Conservation (phyloP, 2,329 filamentous ascomycete species). For the Monosporascus sp. region DNA sequence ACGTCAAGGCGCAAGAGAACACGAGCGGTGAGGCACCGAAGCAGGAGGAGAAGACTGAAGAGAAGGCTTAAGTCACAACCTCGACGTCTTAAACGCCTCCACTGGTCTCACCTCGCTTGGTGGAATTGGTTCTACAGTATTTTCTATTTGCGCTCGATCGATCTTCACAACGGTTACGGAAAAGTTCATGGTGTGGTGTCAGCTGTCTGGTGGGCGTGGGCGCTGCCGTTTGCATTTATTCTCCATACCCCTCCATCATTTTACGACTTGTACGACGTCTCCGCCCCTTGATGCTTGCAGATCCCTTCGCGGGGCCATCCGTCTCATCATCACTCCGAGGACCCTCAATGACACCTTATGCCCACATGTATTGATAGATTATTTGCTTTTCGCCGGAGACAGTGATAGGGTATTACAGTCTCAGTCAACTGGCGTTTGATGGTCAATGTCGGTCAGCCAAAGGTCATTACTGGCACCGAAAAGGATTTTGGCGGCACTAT, state of each 20-base stretch:
- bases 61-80: constrained; percentile 42
- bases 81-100: constrained; percentile 7
- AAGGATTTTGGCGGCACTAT: constrained; percentile 30
- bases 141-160: constrained; percentile 9
- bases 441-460: constrained; percentile 27
- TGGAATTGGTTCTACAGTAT: constrained; percentile 11
- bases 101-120: constrained; percentile 4
- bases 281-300: constrained; percentile 12
- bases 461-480: constrained; percentile 27
- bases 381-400: constrained; percentile 22
- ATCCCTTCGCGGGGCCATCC: constrained; percentile 12
- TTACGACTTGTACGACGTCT: constrained; percentile 17
- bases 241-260: constrained; percentile 10
- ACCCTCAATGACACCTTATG: constrained; percentile 17
- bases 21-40: constrained; percentile 32
- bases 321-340: constrained; percentile 16
- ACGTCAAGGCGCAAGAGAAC: constrained; percentile 76
- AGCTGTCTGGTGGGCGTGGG: constrained; percentile 19
- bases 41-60: constrained; percentile 50
- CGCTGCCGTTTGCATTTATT: constrained; percentile 27
- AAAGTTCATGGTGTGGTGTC: constrained; percentile 27
- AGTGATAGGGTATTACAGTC: constrained; percentile 24
- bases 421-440: constrained; percentile 28
- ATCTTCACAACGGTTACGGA: constrained; percentile 26
- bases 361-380: constrained; percentile 30